Evolutionary conservation across 1,284 basidiomycete genomes (phyloP), one percentile per base, ranked within the genome.

Genomic region (Ceratobasidium sp.): DNA sequence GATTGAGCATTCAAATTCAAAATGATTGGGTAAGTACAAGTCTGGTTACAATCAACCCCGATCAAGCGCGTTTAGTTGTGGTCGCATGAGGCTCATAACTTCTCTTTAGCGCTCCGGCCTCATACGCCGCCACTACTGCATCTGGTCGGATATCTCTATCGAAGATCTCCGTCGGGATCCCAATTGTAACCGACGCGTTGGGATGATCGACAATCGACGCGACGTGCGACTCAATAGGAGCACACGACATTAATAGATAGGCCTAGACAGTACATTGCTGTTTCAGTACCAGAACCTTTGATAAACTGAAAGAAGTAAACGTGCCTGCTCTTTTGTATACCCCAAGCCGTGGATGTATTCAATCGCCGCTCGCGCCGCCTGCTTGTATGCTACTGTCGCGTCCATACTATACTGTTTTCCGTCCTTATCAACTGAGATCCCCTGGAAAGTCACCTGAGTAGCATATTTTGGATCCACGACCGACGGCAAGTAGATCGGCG

Each of bases 391-490:
- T 7, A 92, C 90, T 19, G 91, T 89, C 0, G 91, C 89, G 78
- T 92, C 90, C 92, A 93, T 93, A 79, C 90, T 87, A 80, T 91
- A 90, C 80, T 93, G 92, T 77, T 87, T 89, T 1, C 92, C 91
- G 78, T 90, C 88, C 0, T 91, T 91, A 78, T 92, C 89, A 56
- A 93, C 92, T 62, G 90, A 89, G 78, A 93, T 87, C 1, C 92
- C 92, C 80, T 93, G 90, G 78, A 93, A 93, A 15, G 92, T 76
- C 48, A 90, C 88, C 84, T 91, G 91, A 11, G 89, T 83, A 0
- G 91, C 89, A 81, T 93, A 93, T 63, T 90, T 76, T 0, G 92
- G 92, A 79, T 93, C 92, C 51, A 93, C 86, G 6, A 91, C 91
- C 2, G 91, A 92, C 3, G 92, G 92, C 87, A 92, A 77, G 82